These are phyloP conservation scores for Spongiforma sp. DNA, from an alignment of 1,284 basidiomycete species.

Conservation along the genomic window DNA sequence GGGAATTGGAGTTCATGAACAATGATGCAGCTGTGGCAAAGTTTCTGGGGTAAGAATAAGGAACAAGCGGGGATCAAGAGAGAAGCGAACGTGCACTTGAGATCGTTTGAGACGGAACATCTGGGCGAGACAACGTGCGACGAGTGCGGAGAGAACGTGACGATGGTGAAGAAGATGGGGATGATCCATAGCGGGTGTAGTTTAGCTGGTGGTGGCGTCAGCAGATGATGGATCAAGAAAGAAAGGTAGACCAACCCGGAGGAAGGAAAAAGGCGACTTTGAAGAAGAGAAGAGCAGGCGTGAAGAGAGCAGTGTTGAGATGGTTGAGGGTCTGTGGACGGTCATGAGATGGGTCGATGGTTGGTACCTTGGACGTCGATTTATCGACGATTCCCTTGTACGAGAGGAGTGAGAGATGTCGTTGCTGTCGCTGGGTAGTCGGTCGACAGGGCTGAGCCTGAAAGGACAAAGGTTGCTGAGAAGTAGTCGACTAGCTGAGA, in stretches of 20 bases:
- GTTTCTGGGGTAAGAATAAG: conserved; percentile 49
- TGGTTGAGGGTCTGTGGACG: conserved; percentile 60
- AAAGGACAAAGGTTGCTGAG: too few species aligned
- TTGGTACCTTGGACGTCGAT: too few species aligned
- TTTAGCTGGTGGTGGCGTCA: conserved; percentile 63
- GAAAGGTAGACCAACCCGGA: too few species aligned
- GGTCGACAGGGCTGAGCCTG: too few species aligned
- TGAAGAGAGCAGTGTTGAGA: conserved; percentile 89
- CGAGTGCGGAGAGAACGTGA: conserved; percentile 69
- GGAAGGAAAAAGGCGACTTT: conserved; percentile 89
- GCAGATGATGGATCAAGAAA: too few species aligned
- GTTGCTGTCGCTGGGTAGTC: too few species aligned
- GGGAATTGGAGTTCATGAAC: conserved; percentile 94
- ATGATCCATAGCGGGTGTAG: conserved; percentile 91
- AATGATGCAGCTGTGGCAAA: conserved; percentile 87
- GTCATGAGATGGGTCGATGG: too few species aligned
- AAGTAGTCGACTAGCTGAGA: too few species aligned
- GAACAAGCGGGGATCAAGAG: neutral
- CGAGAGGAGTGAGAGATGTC: too few species aligned
- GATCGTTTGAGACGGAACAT: conserved; percentile 61
- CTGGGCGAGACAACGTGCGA: conserved; percentile 56
- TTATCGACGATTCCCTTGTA: too few species aligned
- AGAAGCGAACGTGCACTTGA: conserved; percentile 54
- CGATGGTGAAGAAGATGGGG: conserved; percentile 80
- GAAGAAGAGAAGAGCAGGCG: conserved; percentile 90